These are phyloP conservation scores for Myxozyma mucilagina DNA, from an alignment of 805 yeast species.

Conservation along the genomic window DNA sequence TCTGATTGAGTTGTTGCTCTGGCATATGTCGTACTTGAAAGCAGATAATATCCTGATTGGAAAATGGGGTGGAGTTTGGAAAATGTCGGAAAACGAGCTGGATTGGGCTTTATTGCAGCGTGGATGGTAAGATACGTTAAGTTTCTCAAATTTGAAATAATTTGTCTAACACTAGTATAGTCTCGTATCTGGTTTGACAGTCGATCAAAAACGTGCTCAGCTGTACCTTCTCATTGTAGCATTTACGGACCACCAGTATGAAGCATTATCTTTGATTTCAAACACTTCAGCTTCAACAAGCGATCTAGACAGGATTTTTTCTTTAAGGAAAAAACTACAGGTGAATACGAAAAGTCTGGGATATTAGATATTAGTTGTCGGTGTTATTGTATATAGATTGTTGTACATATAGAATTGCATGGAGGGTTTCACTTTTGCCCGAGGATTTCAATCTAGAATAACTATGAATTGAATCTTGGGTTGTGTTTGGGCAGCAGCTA, in stretches of 20 bases:
- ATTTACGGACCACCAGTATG: constrained; percentile 6
- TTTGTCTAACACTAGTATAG: background rate
- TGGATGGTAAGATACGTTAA: constrained; percentile 11
- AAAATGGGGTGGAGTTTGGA: constrained; percentile 50
- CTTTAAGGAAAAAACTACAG: constrained; percentile 1
- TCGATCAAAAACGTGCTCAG: constrained; percentile 18
- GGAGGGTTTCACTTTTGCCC: no score
- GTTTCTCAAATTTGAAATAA: background rate
- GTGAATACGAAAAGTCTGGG: constrained; percentile 2
- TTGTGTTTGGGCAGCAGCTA: no score
- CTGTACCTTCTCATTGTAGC: constrained; percentile 16
- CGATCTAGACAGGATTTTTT: background rate
- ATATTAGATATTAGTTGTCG: background rate
- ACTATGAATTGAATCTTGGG: no score
- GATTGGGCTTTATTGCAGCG: constrained; percentile 42
- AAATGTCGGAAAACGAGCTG: constrained; percentile 50
- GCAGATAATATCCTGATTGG: constrained; percentile 53
- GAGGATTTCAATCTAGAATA: no score
- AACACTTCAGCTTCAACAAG: background rate
- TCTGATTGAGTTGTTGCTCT: constrained; percentile 46
- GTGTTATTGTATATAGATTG: background rate
- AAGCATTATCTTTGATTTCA: constrained; percentile 6
- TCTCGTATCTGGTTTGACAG: background rate
- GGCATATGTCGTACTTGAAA: constrained; percentile 48
- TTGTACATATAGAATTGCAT: background rate